These are phyloP conservation scores for Zygosaccharomyces gambellarensis DNA, from an alignment of 805 yeast species.

Conservation along the genomic window DNA sequence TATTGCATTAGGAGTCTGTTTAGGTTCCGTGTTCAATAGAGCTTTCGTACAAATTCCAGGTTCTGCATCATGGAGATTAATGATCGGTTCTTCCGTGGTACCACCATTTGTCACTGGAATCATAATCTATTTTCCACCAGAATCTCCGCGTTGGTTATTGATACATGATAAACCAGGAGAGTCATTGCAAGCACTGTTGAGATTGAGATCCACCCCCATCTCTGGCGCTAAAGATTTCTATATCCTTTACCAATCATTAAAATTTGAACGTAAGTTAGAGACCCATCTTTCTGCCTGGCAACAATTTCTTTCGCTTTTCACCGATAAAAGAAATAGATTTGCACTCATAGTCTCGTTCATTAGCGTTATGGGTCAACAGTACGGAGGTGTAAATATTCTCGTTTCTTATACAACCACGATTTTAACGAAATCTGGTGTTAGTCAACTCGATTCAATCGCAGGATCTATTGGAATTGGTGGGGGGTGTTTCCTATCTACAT, in stretches of 20 bases:
- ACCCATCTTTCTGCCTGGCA: conserved; percentile 49
- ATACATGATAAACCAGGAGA: conserved; percentile 47
- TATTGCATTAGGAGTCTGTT: conserved; percentile 65
- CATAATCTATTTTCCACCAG: conserved; percentile 46
- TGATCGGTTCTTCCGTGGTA: conserved; percentile 64
- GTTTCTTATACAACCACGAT: conserved; percentile 59
- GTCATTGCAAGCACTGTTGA: conserved; percentile 43
- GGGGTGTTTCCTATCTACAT: conserved; percentile 52
- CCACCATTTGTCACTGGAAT: conserved; percentile 44
- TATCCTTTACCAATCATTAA: conserved; percentile 26
- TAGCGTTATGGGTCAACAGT: conserved; percentile 64
- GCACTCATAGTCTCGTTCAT: conserved; percentile 58
- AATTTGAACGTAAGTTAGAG: conserved; percentile 38
- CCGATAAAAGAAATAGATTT: conserved; percentile 47
- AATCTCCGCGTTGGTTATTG: conserved; percentile 69
- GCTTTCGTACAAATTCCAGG: conserved; percentile 54
- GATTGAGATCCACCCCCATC: conserved; percentile 43
- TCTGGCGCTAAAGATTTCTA: conserved; percentile 50
- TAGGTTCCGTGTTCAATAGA: conserved; percentile 71
- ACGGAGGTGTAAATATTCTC: conserved; percentile 66
- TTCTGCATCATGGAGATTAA: conserved; percentile 68
- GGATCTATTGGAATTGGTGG: conserved; percentile 54
- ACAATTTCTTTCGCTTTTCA: conserved; percentile 46
- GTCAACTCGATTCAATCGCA: conserved; percentile 47
- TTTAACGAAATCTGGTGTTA: conserved; percentile 48